Base-by-base conservation (phyloP, 2,329 filamentous ascomycete species). In the Exophiala xenobiotica region DNA sequence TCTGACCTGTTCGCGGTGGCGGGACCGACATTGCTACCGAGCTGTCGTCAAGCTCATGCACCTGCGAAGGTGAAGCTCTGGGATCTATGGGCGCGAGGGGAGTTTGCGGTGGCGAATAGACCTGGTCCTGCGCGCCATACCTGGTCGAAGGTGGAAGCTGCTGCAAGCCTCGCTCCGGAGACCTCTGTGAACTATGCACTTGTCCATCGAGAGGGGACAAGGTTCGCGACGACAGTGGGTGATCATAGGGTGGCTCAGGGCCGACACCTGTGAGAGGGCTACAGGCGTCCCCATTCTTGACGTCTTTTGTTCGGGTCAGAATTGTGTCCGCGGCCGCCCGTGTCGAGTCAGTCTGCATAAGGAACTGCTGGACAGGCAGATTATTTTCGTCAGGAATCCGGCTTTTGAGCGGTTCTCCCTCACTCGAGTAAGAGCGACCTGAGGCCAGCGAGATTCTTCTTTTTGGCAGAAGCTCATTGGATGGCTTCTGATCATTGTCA, bases 371-470 rank as follows among this genome's bases (percentile, higher is more conserved):
- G 11, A 49, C 49, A 9, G 46, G 55, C 12, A 55, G 43, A 27
- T 45, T 51, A 26, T 53, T 46, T 48, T 51, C 52, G 7, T 49
- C 55, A 16, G 52, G 49, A 14, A 46, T 53, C 4, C 35, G 41
- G 39, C 38, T 37, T 38, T 44, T 41, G 14, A 47, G 47, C 16
- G 19, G 35, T 20, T 53, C 49, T 48, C 43, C 12, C n/a, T 54
- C 54, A 26, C 51, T 57, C 20, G 46, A 48, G 38, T 50, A 38
- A 14, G 55, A 55, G 20, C 45, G 19, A n/a, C 53, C 38, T 22
- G 60, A 64, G 18, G 40, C 53, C 23, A 59, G 37, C 12, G 62
- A 64, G 24, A 44, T 46, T 24, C 59, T 49, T 23, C 52, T 29
- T 26, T 58, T 52, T 39, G 55, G 51, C 24, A 40, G 20, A 24